Evolutionary conservation across 805 yeast species (phyloP).

Genomic region (Kregervanrija fluxuum): DNA sequence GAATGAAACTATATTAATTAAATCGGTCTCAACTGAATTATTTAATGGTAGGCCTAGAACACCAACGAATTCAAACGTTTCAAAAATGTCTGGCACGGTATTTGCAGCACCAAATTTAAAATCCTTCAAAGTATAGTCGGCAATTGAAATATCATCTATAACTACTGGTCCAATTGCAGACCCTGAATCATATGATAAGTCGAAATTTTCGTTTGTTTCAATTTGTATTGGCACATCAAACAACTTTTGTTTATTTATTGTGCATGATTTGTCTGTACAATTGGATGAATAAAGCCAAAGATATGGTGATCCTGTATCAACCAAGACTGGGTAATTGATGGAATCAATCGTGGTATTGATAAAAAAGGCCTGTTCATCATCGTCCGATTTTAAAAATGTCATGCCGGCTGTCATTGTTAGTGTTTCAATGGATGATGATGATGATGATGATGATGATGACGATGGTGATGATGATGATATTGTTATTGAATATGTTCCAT

Average conservation of each 20-base stretch:
- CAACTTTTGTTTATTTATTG: slow-evolving; percentile 17
- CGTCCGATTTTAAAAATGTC: slow-evolving; percentile 19
- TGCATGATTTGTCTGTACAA: slow-evolving; percentile 41
- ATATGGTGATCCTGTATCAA: slow-evolving; percentile 63
- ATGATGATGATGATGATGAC: neutral
- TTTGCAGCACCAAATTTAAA: slow-evolving; percentile 49
- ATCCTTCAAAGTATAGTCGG: slow-evolving; percentile 30
- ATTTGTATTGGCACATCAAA: slow-evolving; percentile 10
- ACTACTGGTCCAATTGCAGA: slow-evolving; percentile 43
- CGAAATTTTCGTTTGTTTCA: slow-evolving; percentile 26
- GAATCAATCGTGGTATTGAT: slow-evolving; percentile 33
- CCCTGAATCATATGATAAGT: slow-evolving; percentile 47
- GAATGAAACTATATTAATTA: slow-evolving; percentile 35
- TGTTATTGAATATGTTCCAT: neutral
- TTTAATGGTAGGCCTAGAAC: slow-evolving; percentile 51
- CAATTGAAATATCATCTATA: slow-evolving; percentile 31
- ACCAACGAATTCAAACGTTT: slow-evolving; percentile 48
- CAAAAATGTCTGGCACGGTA: slow-evolving; percentile 46
- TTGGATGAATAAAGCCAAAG: slow-evolving; percentile 53
- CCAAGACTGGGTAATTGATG: slow-evolving; percentile 41
- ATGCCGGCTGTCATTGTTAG: slow-evolving; percentile 18
- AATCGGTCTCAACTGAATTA: slow-evolving; percentile 27
- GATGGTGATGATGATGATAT: neutral
- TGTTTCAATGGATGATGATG: slow-evolving; percentile 3
- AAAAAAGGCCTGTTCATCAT: slow-evolving; percentile 29